Percentiles rank a stretch among this genome's conserved stretches.
These are phyloP conservation scores for Clarkia xantiana DNA, from an alignment of 345 rosid species.

Conservation along the genomic window DNA sequence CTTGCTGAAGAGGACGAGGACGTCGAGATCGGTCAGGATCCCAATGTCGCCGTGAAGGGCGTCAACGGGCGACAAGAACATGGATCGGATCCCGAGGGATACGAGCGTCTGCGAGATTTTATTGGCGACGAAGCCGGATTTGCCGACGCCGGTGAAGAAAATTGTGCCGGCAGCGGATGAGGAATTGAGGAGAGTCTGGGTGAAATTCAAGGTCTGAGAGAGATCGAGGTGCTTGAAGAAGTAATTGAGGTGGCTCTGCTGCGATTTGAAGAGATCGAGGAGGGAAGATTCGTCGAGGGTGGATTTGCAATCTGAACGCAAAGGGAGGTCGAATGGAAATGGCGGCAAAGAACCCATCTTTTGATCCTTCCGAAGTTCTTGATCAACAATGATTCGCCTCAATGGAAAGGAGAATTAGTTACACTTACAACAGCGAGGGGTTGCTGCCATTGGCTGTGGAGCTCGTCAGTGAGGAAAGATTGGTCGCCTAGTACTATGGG, in stretches of 20 bases:
- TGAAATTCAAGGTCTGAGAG: conserved; percentile 57
- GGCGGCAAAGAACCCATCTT: conserved; percentile 9
- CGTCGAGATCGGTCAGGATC: conserved; percentile 32
- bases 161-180: conserved; percentile 39
- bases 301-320: conserved; percentile 6
- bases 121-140: conserved; percentile 87
- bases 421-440: no score
- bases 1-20: conserved; percentile 69
- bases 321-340: conserved; percentile 1
- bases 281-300: conserved; percentile 42
- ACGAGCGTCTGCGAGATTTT: conserved; percentile 86
- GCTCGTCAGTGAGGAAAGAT: no score
- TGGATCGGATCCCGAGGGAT: conserved; percentile 63
- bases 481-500: no score
- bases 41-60: conserved; percentile 97
- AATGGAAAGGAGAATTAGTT: no score
- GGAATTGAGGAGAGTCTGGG: conserved; percentile 40
- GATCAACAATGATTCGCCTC: no score
- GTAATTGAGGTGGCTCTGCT: conserved; percentile 78
- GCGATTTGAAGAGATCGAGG: conserved; percentile 67
- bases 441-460: no score
- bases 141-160: conserved; percentile 91
- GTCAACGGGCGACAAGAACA: conserved; percentile 73
- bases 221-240: conserved; percentile 77
- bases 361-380: neutral